Evolutionary conservation across 2,329 filamentous ascomycete genomes (phyloP), one percentile per base, ranked within the genome.

Genomic region (Verticillium isaacii): DNA sequence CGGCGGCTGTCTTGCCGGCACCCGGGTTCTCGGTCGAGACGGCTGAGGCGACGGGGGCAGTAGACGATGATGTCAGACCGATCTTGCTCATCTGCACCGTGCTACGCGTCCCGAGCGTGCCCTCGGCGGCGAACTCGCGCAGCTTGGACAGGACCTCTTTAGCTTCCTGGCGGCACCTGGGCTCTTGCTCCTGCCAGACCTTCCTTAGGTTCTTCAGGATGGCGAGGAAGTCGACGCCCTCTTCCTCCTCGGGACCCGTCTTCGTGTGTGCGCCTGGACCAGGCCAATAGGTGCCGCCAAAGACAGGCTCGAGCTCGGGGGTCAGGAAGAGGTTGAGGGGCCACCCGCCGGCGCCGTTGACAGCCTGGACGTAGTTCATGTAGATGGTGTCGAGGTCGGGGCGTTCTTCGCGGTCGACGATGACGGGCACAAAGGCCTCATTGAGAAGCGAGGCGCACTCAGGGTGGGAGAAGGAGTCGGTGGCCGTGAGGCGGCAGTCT

Each of bases 351-450:
- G 86, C 89, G 23, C 91, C 93, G 62, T 90, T 96, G 12, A 95
- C 94, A 1, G 94, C 94, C 73, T 97, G 93, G 50, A 97, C 89
- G 74, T 97, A 99, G 78, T 97, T 97, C 92, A 97, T 97, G 75
- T 98, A 98, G 66, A 98, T 93, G 64, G 91, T 88, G 72, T 99
- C 95, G 66, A 98, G 87, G 72, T 98, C 93, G 9, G 94, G 94
- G 32, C 94, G 88, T 76, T 97, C 92, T 76, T 99, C 95, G 63
- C 93, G 87, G 75, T 99, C 95, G 70, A 98, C 86, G 69, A 97
- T 90, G 73, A 98, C 88, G 4, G 95, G 94, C 55, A 99, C 87
- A 74, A 98, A 99, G 62, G 87, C 85, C 64, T 89, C 82, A 78
- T 98, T 99, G 39, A 99, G 82, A 62, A 97, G 82, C 29, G 85